Evolutionary conservation across 345 rosid genomes (phyloP).

Genomic region (Viola odorata): DNA sequence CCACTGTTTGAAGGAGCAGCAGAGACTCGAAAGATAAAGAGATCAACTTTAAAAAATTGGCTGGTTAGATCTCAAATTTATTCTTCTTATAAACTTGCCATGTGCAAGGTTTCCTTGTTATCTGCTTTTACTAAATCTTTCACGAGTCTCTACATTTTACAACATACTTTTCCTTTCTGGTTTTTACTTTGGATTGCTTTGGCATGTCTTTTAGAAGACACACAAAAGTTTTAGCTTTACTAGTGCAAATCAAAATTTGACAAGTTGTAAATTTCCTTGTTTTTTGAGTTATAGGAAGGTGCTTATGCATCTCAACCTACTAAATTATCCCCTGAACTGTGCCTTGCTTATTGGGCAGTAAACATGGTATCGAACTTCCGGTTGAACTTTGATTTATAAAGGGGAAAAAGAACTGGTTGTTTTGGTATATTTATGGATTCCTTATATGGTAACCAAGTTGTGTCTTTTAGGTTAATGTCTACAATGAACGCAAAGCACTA

Average conservation of each 20-base stretch:
- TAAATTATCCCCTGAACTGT: too few species aligned
- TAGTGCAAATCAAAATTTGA: too few species aligned
- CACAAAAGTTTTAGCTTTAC: too few species aligned
- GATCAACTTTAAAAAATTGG: constrained; percentile 55
- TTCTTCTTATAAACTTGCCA: neutral
- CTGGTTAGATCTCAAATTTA: constrained; percentile 32
- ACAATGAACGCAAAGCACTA: constrained; percentile 49
- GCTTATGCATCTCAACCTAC: too few species aligned
- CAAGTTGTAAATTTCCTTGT: too few species aligned
- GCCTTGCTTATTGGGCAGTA: too few species aligned
- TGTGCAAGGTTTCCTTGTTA: neutral
- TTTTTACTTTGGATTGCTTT: neutral
- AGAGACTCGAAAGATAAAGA: constrained; percentile 55
- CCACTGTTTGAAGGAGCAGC: constrained; percentile 48
- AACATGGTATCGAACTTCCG: too few species aligned
- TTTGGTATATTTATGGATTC: neutral
- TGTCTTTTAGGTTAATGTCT: constrained; percentile 48
- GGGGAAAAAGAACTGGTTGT: too few species aligned
- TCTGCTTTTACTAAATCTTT: neutral
- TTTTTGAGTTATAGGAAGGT: too few species aligned
- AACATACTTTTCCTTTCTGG: neutral
- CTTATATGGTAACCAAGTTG: neutral
- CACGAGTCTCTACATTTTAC: neutral
- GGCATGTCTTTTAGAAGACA: neutral
- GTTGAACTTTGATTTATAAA: too few species aligned